A percentile compares a stretch with the other conserved stretches of the same genome.
These are phyloP conservation scores for Gentiana macrophylla DNA, from an alignment of 257 asterid genomes.

Conservation along the genomic window DNA sequence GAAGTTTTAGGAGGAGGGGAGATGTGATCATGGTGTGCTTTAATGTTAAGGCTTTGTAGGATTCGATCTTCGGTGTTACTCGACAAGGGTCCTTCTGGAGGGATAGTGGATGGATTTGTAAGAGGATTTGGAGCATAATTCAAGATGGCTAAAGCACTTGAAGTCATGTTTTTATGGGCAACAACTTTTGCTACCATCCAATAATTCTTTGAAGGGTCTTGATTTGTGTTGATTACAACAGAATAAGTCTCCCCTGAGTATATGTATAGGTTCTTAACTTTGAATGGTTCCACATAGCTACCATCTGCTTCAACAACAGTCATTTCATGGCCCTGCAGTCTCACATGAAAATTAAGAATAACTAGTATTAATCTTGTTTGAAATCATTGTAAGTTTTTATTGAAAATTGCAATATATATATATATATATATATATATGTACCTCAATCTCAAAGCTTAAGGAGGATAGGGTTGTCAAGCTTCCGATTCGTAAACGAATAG, in stretches of 20 bases:
- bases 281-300: constrained; percentile 2
- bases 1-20: not conserved
- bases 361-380: not conserved
- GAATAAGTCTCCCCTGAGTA: constrained; percentile 14
- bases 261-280: not conserved
- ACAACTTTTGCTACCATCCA: not conserved
- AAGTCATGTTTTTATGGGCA: constrained; percentile 1
- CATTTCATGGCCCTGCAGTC: constrained; percentile 12
- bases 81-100: not conserved
- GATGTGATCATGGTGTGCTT: not conserved
- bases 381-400: not conserved
- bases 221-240: constrained; percentile 3
- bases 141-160: constrained; percentile 6
- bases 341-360: not conserved
- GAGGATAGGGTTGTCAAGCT: constrained; percentile 4
- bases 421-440: not conserved
- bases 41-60: not conserved
- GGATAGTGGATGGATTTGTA: not conserved
- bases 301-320: constrained; percentile 13
- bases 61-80: not conserved
- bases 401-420: not conserved
- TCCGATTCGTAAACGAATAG: not conserved
- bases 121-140: constrained; percentile 1
- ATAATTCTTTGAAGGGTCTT: constrained; percentile 10
- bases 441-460: constrained; percentile 6